Conservation (phyloP, 2,329 filamentous ascomycete species). For the Sphaerulina musiva region DNA sequence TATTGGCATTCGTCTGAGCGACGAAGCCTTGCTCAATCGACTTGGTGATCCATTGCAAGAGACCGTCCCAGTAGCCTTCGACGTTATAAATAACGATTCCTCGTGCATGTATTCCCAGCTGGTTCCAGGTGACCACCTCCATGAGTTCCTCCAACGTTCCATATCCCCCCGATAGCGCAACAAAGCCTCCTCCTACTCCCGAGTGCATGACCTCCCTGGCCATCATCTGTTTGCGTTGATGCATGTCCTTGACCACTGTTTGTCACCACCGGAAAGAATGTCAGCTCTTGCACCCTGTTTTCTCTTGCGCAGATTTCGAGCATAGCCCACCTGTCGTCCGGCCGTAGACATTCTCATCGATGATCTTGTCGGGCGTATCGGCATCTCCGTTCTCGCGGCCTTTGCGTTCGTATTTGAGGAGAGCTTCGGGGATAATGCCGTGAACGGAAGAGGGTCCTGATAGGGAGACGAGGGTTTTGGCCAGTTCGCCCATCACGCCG, state of each 20-base stretch:
- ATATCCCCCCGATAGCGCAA: conserved; percentile 82
- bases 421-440: conserved; percentile 83
- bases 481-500: conserved; percentile 91
- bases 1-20: conserved; percentile 59
- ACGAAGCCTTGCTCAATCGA: conserved; percentile 75
- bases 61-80: conserved; percentile 83
- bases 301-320: too few relatives aligned
- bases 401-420: conserved; percentile 47
- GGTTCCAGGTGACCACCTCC: conserved; percentile 85
- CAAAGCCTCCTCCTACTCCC: conserved; percentile 77
- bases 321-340: conserved; percentile 77
- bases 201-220: conserved; percentile 76
- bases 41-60: conserved; percentile 73
- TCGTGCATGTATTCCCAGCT: conserved; percentile 79
- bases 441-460: conserved; percentile 77
- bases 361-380: conserved; percentile 42
- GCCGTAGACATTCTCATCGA: conserved; percentile 64
- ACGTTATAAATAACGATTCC: conserved; percentile 81
- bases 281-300: too few relatives aligned
- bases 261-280: conserved; percentile 40
- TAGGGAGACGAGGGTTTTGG: conserved; percentile 75
- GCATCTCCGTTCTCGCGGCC: conserved; percentile 33
- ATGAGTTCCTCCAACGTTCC: conserved; percentile 95
- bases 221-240: conserved; percentile 92
- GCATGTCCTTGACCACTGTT: conserved; percentile 95